phyloP scores from a whole-genome alignment of 1,284 basidiomycete genomes.

The Neotropicomus parvogracilis region DNA sequence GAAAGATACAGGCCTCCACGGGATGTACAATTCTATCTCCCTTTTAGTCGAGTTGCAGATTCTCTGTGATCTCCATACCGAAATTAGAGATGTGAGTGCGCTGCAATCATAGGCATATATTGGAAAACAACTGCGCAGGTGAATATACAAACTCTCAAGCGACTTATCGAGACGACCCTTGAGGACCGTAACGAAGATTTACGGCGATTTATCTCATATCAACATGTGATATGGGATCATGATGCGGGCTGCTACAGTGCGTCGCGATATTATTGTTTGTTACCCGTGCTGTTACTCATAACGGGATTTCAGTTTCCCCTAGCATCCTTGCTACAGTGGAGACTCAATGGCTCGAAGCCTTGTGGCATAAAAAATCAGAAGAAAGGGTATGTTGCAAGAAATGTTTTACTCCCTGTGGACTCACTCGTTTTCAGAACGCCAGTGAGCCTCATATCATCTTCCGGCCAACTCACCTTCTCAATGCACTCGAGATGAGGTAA shows the following conservation, averaged over 20 bases:
- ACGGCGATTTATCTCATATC: conserved; percentile 47
- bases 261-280: not conserved
- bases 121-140: conserved; percentile 11
- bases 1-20: not conserved
- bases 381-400: conserved; percentile 12
- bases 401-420: not conserved
- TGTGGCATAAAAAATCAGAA: conserved; percentile 40
- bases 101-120: not conserved
- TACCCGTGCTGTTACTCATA: not conserved
- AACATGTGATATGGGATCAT: conserved; percentile 51
- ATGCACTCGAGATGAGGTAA: conserved; percentile 26
- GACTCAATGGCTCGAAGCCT: conserved; percentile 47
- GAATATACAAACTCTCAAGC: conserved; percentile 14
- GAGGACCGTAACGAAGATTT: conserved; percentile 36
- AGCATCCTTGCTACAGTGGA: conserved; percentile 35
- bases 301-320: conserved; percentile 29
- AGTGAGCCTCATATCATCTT: conserved; percentile 23
- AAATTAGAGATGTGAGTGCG: conserved; percentile 21
- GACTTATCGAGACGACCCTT: conserved; percentile 38
- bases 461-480: conserved; percentile 24
- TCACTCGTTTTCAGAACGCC: conserved; percentile 21
- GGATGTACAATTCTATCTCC: conserved; percentile 16
- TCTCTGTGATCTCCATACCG: conserved; percentile 15
- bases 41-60: conserved; percentile 27
- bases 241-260: conserved; percentile 39